Evolutionary conservation across 768 basidiomycete genomes (phyloP), one percentile per base, ranked within the genome.

Genomic region (Mycena galopus): DNA sequence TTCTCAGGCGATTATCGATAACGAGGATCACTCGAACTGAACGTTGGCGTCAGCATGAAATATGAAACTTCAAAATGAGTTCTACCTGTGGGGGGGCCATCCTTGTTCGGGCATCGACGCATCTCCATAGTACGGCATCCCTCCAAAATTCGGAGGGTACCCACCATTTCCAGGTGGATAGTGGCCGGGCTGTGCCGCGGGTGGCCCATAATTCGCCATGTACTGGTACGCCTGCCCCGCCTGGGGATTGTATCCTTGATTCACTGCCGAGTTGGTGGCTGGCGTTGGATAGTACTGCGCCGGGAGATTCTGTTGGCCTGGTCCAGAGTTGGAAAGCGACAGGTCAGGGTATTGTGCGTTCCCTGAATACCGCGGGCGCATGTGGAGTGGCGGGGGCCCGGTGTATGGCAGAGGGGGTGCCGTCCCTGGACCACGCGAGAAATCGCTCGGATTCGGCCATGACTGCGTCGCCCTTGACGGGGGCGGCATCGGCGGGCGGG

Each of bases 341-440:
- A 59, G 30, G n/a, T 67, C 65, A 3, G 65, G 57, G 11, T 57
- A 58, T 25, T 27, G 29, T n/a, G 30, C 3, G 4, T 16, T 16
- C 9, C 56, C 56, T 1, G 65, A 58, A 33, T 58, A 67, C 12
- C 65, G 56, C 2, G 65, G 65, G 23, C 42, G 56, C 9, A 30
- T 21, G 30, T 57, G 21, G 1, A 3, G 29, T 1, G 65, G 56
- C 10, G 65, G 65, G 7, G 65, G 56, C 5, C 29, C 42, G 1
- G 65, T 67, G 56, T 67, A 67, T 10, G 65, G 65, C 4, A 67
- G 23, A 3, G 55, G 65, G 1, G 56, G 65, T 2, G 65, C 37
- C 2, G n/a, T 21, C 2, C 65, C 55, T 1, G 1, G 27, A 11
- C 60, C 60, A 11, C 17, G 29, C 4, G 39, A 30, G 9, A 29